Evolutionary conservation across 2,329 filamentous ascomycete species (phyloP).

Genomic region (Penicillium hesseltinei): DNA sequence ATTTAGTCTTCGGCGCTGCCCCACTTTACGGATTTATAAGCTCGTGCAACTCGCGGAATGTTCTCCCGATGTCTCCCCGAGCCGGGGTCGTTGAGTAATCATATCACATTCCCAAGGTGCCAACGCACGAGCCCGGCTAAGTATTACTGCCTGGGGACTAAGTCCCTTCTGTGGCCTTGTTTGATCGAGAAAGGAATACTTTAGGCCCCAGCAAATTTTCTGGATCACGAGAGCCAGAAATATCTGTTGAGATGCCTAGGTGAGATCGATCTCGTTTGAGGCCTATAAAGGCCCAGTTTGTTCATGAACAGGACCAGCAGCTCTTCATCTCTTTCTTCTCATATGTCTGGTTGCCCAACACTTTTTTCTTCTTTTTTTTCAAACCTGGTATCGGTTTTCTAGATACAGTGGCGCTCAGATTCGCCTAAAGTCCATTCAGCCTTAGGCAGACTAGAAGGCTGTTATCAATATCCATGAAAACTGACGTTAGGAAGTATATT

Average conservation of each 20-base stretch:
- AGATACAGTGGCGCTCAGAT: too few relatives aligned
- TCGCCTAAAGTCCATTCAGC: too few relatives aligned
- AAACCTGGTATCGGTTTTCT: too few relatives aligned
- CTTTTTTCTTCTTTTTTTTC: too few relatives aligned
- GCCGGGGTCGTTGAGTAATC: neutral
- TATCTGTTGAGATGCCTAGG: neutral
- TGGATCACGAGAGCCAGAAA: neutral
- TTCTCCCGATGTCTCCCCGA: neutral
- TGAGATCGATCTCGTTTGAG: too few relatives aligned
- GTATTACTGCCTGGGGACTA: neutral
- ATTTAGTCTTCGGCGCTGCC: neutral
- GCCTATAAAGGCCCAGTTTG: too few relatives aligned
- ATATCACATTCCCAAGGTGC: neutral
- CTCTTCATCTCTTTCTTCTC: too few relatives aligned
- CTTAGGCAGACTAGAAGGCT: too few relatives aligned
- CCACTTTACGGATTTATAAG: constrained; percentile 7
- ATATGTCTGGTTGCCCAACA: too few relatives aligned
- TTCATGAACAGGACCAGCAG: too few relatives aligned
- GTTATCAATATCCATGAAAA: too few relatives aligned
- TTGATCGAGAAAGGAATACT: neutral
- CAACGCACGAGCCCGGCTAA: neutral
- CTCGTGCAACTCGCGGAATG: neutral
- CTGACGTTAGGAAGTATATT: too few relatives aligned
- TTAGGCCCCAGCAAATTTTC: neutral
- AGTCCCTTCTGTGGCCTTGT: neutral